These are phyloP conservation scores for Sugiyamaella qingdaonensis DNA, from an alignment of 805 yeast genomes.

Conservation along the genomic window DNA sequence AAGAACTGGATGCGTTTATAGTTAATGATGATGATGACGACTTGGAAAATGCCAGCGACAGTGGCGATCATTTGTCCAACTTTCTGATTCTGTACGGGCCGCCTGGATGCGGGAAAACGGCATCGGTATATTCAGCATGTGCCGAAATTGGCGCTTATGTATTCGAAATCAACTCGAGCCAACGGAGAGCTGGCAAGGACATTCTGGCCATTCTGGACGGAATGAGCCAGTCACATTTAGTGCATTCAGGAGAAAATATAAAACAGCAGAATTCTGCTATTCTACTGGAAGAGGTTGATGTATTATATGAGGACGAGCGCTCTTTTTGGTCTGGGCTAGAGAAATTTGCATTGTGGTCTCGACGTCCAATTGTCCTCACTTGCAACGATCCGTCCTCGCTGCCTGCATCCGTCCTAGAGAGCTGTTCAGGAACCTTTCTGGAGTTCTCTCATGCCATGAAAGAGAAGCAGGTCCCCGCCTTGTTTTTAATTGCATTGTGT, in stretches of 20 bases:
- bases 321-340: conserved; percentile 75
- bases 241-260: conserved; percentile 39
- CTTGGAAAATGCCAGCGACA: conserved; percentile 15
- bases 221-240: conserved; percentile 77
- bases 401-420: conserved; percentile 38
- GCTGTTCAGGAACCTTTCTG: conserved; percentile 32
- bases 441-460: conserved; percentile 25
- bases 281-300: conserved; percentile 80
- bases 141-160: conserved; percentile 62
- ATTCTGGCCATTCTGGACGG: conserved; percentile 63
- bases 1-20: conserved; percentile 26
- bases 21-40: conserved; percentile 29
- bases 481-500: conserved; percentile 31
- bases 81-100: conserved; percentile 54
- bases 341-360: conserved; percentile 53
- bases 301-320: conserved; percentile 70
- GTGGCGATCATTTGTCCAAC: neutral
- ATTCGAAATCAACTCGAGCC: conserved; percentile 77
- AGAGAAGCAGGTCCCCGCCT: conserved; percentile 24
- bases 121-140: conserved; percentile 65
- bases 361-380: conserved; percentile 68
- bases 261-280: conserved; percentile 59
- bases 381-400: conserved; percentile 35
- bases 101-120: conserved; percentile 72
- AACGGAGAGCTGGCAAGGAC: conserved; percentile 67